Evolutionary conservation across 2,329 filamentous ascomycete species (phyloP).

Genomic region (Amylocarpus encephaloides): DNA sequence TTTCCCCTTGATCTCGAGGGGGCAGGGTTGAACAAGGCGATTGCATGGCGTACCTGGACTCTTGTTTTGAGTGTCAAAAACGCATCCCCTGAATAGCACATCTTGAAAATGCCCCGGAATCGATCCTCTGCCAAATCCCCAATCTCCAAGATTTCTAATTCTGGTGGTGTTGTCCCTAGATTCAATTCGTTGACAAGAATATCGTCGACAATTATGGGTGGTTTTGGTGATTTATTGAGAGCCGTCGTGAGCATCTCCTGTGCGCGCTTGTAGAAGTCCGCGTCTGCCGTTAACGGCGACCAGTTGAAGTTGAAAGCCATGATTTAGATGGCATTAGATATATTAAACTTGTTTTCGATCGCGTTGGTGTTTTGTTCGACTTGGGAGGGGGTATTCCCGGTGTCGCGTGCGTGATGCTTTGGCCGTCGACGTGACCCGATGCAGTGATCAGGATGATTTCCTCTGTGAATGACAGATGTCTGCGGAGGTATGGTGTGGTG

Average conservation of each 20-base stretch:
- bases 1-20: not conserved
- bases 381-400: constrained; percentile 2
- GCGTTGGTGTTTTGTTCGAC: constrained; percentile 5
- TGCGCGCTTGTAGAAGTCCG: constrained; percentile 80
- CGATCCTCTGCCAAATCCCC: constrained; percentile 95
- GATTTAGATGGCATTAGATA: constrained; percentile 27
- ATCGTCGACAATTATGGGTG: constrained; percentile 98
- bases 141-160: constrained; percentile 95
- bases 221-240: constrained; percentile 95
- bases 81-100: constrained; percentile 94
- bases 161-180: constrained; percentile 86
- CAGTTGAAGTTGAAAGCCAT: constrained; percentile 99
- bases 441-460: constrained; percentile 20
- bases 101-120: constrained; percentile 98
- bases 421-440: constrained; percentile 5
- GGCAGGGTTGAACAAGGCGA: not conserved
- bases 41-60: constrained; percentile 66
- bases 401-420: constrained; percentile 19
- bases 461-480: constrained; percentile 2
- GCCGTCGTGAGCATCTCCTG: constrained; percentile 91
- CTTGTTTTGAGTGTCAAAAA: constrained; percentile 91
- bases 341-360: not conserved
- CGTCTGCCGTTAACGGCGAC: constrained; percentile 96
- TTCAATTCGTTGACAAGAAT: constrained; percentile 98
- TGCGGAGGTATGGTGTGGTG: constrained; percentile 1